phyloP scores from a whole-genome alignment of 2,329 filamentous ascomycete species.

The Gyromitra esculenta region DNA sequence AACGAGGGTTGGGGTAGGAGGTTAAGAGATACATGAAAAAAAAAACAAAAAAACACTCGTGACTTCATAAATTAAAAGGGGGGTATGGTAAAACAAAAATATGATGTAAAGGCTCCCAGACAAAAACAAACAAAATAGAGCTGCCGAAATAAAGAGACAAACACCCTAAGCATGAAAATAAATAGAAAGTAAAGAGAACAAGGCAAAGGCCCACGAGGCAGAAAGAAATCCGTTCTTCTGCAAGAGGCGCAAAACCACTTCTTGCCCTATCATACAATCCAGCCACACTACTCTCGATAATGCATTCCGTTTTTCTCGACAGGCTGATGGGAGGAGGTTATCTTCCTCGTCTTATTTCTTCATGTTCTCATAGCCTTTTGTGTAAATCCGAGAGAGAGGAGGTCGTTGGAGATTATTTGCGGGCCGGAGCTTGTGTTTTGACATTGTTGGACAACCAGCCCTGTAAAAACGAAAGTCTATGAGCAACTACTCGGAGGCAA shows the following conservation, averaged over 20 bases:
- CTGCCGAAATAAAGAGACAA: slow-evolving; percentile 50
- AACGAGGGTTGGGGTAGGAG: background rate
- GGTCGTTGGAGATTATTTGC: slow-evolving; percentile 49
- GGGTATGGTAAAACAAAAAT: slow-evolving; percentile 57
- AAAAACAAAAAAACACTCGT: slow-evolving; percentile 39
- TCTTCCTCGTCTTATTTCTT: slow-evolving; percentile 1
- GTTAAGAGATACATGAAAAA: slow-evolving; percentile 31
- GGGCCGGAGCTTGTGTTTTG: slow-evolving; percentile 65
- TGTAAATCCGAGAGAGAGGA: slow-evolving; percentile 19
- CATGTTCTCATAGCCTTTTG: slow-evolving; percentile 14
- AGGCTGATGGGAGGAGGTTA: background rate
- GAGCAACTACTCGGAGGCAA: slow-evolving; percentile 9
- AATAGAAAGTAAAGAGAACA: slow-evolving; percentile 55
- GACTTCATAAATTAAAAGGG: slow-evolving; percentile 53
- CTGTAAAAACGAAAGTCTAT: slow-evolving; percentile 59
- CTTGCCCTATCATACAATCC: slow-evolving; percentile 43
- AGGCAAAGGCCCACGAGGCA: slow-evolving; percentile 9
- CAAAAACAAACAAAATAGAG: slow-evolving; percentile 51
- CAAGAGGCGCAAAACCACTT: slow-evolving; percentile 30
- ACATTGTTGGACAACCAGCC: slow-evolving; percentile 86
- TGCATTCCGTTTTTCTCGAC: slow-evolving; percentile 6
- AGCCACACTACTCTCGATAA: slow-evolving; percentile 22
- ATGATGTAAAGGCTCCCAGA: slow-evolving; percentile 54
- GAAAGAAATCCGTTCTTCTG: slow-evolving; percentile 39
- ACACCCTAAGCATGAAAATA: slow-evolving; percentile 59